Evolutionary conservation across 108 stramenopile species (phyloP).

Genomic region (Cyclotella baltica): DNA sequence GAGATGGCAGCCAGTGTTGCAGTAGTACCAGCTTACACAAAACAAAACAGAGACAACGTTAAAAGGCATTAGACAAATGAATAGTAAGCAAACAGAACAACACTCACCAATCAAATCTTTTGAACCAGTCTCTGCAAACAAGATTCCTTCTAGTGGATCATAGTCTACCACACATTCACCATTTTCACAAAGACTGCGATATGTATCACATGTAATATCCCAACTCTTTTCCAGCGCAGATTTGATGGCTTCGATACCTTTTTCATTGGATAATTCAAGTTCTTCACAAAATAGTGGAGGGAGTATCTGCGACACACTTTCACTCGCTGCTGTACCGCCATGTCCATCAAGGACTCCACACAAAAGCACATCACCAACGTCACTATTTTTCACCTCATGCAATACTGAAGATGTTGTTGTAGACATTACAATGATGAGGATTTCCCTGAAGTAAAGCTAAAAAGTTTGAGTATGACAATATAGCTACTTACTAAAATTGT

Average conservation of each 20-base stretch:
- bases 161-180: conserved; percentile 74
- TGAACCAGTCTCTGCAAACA: conserved; percentile 70
- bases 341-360: conserved; percentile 89
- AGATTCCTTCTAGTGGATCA: conserved; percentile 71
- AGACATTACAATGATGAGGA: not conserved
- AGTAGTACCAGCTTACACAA: conserved; percentile 67
- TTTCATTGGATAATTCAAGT: conserved; percentile 31
- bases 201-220: conserved; percentile 61
- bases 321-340: conserved; percentile 72
- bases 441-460: not conserved
- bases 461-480: too few species aligned
- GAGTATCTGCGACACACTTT: conserved; percentile 57
- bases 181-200: conserved; percentile 66
- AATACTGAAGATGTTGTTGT: conserved; percentile 43
- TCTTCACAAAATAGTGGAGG: conserved; percentile 62
- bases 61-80: not conserved
- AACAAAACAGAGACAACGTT: not conserved
- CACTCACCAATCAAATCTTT: conserved; percentile 54
- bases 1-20: conserved; percentile 67
- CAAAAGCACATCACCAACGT: conserved; percentile 61
- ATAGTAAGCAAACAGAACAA: not conserved
- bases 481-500: conserved; percentile 65
- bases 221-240: conserved; percentile 60
- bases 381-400: conserved; percentile 66
- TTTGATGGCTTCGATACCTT: conserved; percentile 13